These are phyloP conservation scores for Lachnellula willkommii DNA, from an alignment of 2,329 filamentous ascomycete genomes.

Conservation along the genomic window DNA sequence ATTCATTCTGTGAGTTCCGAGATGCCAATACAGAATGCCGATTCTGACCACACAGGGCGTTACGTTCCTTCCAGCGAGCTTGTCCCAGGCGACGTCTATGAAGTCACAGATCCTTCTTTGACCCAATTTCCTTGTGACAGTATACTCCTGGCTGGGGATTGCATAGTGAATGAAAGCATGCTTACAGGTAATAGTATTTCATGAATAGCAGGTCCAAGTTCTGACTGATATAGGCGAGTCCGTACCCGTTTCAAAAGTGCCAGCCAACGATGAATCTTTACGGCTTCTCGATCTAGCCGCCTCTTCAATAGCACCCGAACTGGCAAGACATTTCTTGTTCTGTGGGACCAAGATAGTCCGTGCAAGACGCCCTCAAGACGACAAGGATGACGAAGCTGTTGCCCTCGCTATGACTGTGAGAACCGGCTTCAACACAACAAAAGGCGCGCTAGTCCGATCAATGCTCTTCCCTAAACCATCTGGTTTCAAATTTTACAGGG, in stretches of 20 bases:
- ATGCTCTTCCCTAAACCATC: slow-evolving; percentile 99
- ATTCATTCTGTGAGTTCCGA: slow-evolving; percentile 72
- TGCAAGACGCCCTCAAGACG: slow-evolving; percentile 80
- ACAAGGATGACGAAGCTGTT: slow-evolving; percentile 79
- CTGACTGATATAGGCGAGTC: slow-evolving; percentile 64
- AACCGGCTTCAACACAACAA: slow-evolving; percentile 96
- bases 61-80: slow-evolving; percentile 81
- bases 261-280: slow-evolving; percentile 76
- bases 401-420: slow-evolving; percentile 87
- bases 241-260: slow-evolving; percentile 89
- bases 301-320: slow-evolving; percentile 73
- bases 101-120: slow-evolving; percentile 88
- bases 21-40: neutral
- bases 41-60: slow-evolving; percentile 51
- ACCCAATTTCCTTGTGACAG: slow-evolving; percentile 89
- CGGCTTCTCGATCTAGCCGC: slow-evolving; percentile 70
- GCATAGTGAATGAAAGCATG: slow-evolving; percentile 99
- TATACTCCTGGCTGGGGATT: slow-evolving; percentile 84
- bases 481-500: slow-evolving; percentile 96
- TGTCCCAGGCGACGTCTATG: slow-evolving; percentile 93
- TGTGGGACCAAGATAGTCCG: slow-evolving; percentile 94
- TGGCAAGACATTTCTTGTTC: slow-evolving; percentile 87
- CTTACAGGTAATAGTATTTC: slow-evolving; percentile 56
- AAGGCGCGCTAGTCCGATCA: slow-evolving; percentile 88
- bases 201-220: neutral